A percentile compares a stretch with the other conserved stretches of the same genome.
These are phyloP conservation scores for Neofusicoccum laricinum DNA, from an alignment of 2,329 filamentous ascomycete genomes.

Conservation along the genomic window DNA sequence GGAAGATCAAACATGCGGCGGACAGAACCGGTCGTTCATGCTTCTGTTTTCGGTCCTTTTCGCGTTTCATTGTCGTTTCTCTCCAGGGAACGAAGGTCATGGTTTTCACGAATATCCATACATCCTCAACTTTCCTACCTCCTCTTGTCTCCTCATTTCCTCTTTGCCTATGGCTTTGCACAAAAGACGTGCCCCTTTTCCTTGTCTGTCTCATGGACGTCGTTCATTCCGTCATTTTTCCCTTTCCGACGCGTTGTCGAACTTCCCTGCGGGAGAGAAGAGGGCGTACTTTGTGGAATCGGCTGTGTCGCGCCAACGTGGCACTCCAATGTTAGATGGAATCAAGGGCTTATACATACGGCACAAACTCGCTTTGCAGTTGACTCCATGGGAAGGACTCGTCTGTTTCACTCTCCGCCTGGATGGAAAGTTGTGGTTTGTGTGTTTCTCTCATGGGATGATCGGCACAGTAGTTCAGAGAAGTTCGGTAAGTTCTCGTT, in stretches of 20 bases:
- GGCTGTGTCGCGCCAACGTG: no score
- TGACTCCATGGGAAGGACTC: no score
- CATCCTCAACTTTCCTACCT: not conserved
- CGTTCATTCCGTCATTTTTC: not conserved
- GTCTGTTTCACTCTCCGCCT: no score
- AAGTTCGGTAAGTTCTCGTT: no score
- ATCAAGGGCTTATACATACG: no score
- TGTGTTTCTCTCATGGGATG: no score
- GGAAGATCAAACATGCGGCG: not conserved
- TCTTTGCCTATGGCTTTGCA: not conserved
- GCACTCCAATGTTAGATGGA: no score
- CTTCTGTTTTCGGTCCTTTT: not conserved
- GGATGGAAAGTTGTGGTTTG: no score
- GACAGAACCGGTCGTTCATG: not conserved
- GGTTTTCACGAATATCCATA: not conserved
- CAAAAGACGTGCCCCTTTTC: not conserved
- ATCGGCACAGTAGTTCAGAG: no score
- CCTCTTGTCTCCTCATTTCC: not conserved
- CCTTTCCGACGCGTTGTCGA: not conserved
- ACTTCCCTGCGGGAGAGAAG: not conserved
- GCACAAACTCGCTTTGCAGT: no score
- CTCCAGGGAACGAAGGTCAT: not conserved
- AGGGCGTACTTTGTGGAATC: no score
- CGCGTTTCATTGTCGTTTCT: not conserved
- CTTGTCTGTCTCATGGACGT: not conserved